phyloP scores from a whole-genome alignment of 768 basidiomycete species.

The Neoboletus magnificus region DNA sequence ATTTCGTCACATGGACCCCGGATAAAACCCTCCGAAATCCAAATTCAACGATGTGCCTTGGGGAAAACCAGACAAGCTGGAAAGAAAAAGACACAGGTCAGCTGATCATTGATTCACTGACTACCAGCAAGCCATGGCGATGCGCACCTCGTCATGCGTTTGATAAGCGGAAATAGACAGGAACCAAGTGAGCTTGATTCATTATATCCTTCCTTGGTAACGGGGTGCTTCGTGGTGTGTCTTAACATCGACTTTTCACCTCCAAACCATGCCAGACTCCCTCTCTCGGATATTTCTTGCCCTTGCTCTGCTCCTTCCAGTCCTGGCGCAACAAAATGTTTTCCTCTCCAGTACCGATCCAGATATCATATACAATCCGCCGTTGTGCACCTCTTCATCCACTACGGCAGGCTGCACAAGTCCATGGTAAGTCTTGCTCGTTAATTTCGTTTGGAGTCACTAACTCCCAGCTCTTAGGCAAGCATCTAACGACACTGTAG shows the following conservation, averaged over 20 bases:
- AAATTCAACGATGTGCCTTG: background rate
- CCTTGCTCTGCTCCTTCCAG: slow-evolving; percentile 7
- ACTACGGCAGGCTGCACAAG: slow-evolving; percentile 18
- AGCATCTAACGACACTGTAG: slow-evolving; percentile 11
- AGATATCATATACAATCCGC: slow-evolving; percentile 29
- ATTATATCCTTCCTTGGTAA: slow-evolving; percentile 6
- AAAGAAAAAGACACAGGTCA: background rate
- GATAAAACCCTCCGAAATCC: background rate
- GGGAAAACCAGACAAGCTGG: background rate
- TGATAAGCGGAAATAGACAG: slow-evolving; percentile 10
- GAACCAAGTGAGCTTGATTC: background rate
- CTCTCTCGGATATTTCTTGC: slow-evolving; percentile 15
- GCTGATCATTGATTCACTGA: background rate
- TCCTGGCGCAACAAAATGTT: slow-evolving; percentile 21
- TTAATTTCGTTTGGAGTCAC: background rate
- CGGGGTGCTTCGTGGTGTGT: background rate
- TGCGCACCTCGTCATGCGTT: background rate
- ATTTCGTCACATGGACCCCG: background rate
- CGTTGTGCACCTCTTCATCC: slow-evolving; percentile 18
- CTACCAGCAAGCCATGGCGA: background rate
- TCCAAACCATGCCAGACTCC: slow-evolving; percentile 23
- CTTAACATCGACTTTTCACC: slow-evolving; percentile 1
- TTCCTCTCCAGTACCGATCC: slow-evolving; percentile 19
- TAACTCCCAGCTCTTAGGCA: slow-evolving; percentile 19
- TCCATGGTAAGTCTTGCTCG: slow-evolving; percentile 18